phyloP scores from a whole-genome alignment of 208 protist genomes.

The Angomonas deanei region DNA sequence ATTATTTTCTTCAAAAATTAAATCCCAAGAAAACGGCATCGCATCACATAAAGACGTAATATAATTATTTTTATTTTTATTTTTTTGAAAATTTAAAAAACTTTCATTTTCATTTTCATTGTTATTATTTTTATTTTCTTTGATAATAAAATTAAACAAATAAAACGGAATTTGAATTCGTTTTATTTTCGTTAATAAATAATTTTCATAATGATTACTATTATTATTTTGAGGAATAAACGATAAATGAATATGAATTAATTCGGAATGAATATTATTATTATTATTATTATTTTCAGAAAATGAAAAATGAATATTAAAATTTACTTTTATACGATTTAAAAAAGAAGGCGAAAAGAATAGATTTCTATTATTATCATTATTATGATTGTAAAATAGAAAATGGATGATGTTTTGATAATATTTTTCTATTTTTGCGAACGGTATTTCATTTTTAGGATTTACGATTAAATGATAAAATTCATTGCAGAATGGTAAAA shows the following conservation, averaged over 20 bases:
- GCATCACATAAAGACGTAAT: neutral
- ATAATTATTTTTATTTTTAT: slow-evolving; percentile 1
- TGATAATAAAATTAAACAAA: neutral
- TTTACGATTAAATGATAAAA: neutral
- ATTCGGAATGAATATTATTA: no score
- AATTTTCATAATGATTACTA: neutral
- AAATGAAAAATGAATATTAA: slow-evolving; percentile 2
- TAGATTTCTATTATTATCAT: neutral
- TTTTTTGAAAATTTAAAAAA: neutral
- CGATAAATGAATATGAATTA: neutral
- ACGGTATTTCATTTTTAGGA: no score
- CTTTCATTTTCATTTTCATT: neutral
- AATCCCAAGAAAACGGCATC: neutral
- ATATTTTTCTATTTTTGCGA: neutral
- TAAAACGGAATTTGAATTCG: neutral
- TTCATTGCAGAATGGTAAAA: neutral
- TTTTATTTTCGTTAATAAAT: neutral
- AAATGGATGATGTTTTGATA: neutral
- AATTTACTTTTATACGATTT: neutral
- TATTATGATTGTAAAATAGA: neutral
- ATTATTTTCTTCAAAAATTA: neutral
- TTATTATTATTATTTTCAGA: neutral
- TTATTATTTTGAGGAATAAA: neutral
- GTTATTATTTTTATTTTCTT: neutral
- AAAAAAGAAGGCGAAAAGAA: neutral